Base-by-base conservation (phyloP, 129 eudicot species). In the Lactuca sativa region DNA sequence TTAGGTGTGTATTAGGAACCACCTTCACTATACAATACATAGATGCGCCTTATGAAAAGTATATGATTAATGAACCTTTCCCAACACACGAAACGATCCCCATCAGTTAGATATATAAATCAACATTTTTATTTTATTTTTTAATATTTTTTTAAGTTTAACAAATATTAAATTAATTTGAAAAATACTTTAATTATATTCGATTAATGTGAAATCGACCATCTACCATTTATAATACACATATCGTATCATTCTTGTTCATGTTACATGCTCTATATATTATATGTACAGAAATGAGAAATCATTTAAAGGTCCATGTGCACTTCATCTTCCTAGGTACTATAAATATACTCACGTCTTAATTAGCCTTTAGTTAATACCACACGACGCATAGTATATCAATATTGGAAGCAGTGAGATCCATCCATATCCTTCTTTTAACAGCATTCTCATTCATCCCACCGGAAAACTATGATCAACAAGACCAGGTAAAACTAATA, bases 301-400 rank as follows among this genome's bases (percentile, higher is more conserved):
- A 59, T 43, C 57, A 56, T 38, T 55, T 33, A 16, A 56, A 57
- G 37, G 38, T 57, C 65, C 75, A 58, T 58, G 75, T 70, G 75
- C 75, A 71, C 16, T 44, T 10, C 75, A 44, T 58, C 49, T 32
- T 59, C 59, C 60, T 32, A 48, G 57, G 49, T 13, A 59, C 17
- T 71, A 71, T 56, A 69, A 69, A 56, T 59, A 9, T 36, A 15
- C 6, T 31, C 25, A 21, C 18, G 31, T 64, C 70, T 64, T 38
- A 41, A 69, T 9, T 16, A 55, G 60, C 69, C 69, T 43, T 8
- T 8, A 43, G 2, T 43, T 1, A 31, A 15, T 6, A 66, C 4
- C 36, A 70, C 11, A 70, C 14, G 49, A 18, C 34, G 15, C 32
- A 61, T 36, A 40, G 16, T 65, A 25, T 1, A 5, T 25, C 33